Evolutionary conservation across 2,329 filamentous ascomycete species (phyloP).

Genomic region (Diaporthe batatas): DNA sequence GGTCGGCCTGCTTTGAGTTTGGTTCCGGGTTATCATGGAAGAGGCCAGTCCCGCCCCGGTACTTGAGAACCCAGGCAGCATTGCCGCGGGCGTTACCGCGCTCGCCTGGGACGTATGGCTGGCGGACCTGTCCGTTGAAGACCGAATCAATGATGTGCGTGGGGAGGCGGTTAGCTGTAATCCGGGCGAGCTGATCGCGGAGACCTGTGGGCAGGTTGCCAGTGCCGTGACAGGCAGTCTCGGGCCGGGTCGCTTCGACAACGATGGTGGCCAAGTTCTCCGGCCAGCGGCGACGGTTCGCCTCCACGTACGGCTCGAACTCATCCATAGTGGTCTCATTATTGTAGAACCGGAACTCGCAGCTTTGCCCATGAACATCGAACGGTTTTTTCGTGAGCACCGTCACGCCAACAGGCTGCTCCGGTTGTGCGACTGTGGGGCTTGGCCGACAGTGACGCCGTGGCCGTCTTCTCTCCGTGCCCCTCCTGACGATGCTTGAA

Average conservation of each 20-base stretch:
- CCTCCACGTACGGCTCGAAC: background rate
- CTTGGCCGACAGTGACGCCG: background rate
- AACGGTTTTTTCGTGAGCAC: background rate
- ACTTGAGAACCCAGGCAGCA: constrained; percentile 8
- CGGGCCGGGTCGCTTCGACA: background rate
- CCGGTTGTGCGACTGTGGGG: background rate
- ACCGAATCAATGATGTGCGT: constrained; percentile 3
- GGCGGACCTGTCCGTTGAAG: background rate
- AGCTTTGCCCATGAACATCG: background rate
- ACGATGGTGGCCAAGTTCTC: background rate
- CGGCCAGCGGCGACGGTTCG: background rate
- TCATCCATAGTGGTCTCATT: background rate
- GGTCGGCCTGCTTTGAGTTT: background rate
- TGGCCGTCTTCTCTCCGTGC: background rate
- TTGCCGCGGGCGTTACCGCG: background rate
- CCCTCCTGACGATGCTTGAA: background rate
- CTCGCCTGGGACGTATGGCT: background rate
- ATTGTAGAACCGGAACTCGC: background rate
- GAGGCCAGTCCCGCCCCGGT: background rate
- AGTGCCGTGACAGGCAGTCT: background rate
- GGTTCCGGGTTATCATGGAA: background rate
- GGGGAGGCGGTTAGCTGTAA: background rate
- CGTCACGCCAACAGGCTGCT: background rate
- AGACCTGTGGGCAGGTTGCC: background rate
- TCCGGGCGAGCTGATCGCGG: background rate